phyloP scores from a whole-genome alignment of 768 basidiomycete species.

The Panaeolus papilionaceus region DNA sequence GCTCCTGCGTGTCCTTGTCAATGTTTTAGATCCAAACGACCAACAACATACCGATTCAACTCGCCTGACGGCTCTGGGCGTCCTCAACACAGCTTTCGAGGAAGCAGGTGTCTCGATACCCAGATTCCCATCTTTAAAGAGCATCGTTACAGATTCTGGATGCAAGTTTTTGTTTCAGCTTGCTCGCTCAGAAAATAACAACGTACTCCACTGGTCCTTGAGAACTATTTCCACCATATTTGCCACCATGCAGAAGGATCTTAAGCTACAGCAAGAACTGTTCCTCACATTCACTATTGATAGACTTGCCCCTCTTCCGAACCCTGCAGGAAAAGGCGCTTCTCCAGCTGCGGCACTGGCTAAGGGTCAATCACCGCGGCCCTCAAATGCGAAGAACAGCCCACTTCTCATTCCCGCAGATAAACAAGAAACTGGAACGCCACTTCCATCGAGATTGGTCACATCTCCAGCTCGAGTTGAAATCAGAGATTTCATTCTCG shows the following conservation, averaged over 20 bases:
- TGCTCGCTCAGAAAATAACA: conserved; percentile 86
- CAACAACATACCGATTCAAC: conserved; percentile 97
- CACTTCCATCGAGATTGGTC: conserved; percentile 60
- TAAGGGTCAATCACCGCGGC: conserved; percentile 43
- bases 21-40: conserved; percentile 93
- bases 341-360: conserved; percentile 36
- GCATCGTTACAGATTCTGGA: conserved; percentile 84
- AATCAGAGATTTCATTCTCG: conserved; percentile 88
- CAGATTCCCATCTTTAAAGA: conserved; percentile 76
- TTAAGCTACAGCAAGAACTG: conserved; percentile 95
- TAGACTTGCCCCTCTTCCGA: conserved; percentile 72
- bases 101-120: conserved; percentile 79
- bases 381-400: conserved; percentile 51
- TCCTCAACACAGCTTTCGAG: conserved; percentile 89
- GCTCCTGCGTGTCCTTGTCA: conserved; percentile 91
- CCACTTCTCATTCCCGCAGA: conserved; percentile 47
- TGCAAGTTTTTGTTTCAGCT: conserved; percentile 98
- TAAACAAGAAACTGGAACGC: conserved; percentile 45
- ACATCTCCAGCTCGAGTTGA: conserved; percentile 85
- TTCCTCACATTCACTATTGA: conserved; percentile 95
- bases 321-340: conserved; percentile 33
- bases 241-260: conserved; percentile 81
- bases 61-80: conserved; percentile 84
- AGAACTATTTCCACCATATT: conserved; percentile 90
- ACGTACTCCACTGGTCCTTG: conserved; percentile 79